Base-by-base conservation (phyloP, 148 eudicot species). In the Drosera capensis region DNA sequence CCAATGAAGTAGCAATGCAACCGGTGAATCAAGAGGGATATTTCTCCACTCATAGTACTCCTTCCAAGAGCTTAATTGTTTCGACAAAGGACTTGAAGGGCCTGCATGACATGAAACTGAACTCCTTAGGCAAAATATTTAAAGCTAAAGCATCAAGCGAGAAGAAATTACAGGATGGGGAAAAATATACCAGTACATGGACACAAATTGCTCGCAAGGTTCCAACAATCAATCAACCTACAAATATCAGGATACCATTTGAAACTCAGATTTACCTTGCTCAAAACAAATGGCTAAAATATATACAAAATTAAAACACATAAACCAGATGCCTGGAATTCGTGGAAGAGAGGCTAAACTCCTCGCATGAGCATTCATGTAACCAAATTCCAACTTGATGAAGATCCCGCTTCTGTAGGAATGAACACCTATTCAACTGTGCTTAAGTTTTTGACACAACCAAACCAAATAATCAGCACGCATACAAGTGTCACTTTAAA, bases 11-110 rank as follows among this genome's bases (percentile, higher is more conserved):
- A 80, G 71, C 57, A 90, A 56, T 35, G 93, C 77, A 54, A 61
- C 95, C 12, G 97, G 87, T 63, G 95, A 84, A 63, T 59, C 56
- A 16, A 73, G 46, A 11, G 85, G 79, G 35, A 90, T 73, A 48
- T 72, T 51, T 64, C 97, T 80, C 97, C 97, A 90, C 37, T 80
- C 82, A 68, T 75, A 80, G 56, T 90, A 90, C 17, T 84, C 82
- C 72, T 73, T 64, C 97, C 97, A 90, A 62, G 64, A 63, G 56
- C 36, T 52, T 59, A 84, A 61, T 35, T 49, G 70, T 57, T 68
- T 54, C 1, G 76, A 56, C 57, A 68, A 35, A 29, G 73, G 48
- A 59, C 55, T 75, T 51, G 56, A 42, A 39, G 95, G 93, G 31
- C 59, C 97, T 83, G 81, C 66, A 60, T 26, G 24, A 50, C 51